Percentiles rank a stretch among this genome's conserved stretches.
Evolutionary conservation across 2,329 filamentous ascomycete species (phyloP).

Genomic region (Verticillium zaregamsianum): DNA sequence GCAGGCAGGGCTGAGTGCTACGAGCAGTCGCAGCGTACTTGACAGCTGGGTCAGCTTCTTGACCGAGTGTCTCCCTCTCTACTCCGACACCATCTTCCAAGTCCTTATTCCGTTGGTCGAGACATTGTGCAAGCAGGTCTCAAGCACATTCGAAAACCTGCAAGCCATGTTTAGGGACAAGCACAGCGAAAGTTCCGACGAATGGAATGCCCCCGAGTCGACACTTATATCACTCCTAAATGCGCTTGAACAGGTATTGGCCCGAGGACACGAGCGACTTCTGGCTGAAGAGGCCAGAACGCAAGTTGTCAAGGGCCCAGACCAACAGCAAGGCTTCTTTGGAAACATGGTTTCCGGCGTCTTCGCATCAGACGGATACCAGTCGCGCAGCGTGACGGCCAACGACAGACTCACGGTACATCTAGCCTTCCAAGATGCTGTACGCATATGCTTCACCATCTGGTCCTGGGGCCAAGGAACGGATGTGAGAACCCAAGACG

Average conservation of each 20-base stretch:
- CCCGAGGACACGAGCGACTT: conserved; percentile 79
- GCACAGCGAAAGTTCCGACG: conserved; percentile 16
- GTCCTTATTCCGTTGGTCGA: conserved; percentile 87
- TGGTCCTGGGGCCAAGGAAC: conserved; percentile 85
- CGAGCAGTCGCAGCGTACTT: conserved; percentile 69
- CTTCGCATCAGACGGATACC: conserved; percentile 72
- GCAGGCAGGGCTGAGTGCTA: conserved; percentile 72
- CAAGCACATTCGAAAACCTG: conserved; percentile 66
- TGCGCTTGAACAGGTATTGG: conserved; percentile 85
- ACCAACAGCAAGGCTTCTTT: conserved; percentile 83
- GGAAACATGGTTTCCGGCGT: conserved; percentile 92
- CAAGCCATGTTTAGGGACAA: conserved; percentile 54
- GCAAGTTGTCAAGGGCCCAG: conserved; percentile 69
- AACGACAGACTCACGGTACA: conserved; percentile 92
- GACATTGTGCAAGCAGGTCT: conserved; percentile 78
- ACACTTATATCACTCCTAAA: conserved; percentile 84
- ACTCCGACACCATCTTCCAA: conserved; percentile 81
- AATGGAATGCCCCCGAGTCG: conserved; percentile 55
- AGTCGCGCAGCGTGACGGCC: conserved; percentile 77
- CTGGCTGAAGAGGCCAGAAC: conserved; percentile 69
- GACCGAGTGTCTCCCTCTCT: conserved; percentile 76
- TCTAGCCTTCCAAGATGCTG: conserved; percentile 93
- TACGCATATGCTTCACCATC: conserved; percentile 86
- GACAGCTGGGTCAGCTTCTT: conserved; percentile 92
- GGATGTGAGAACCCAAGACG: conserved; percentile 57